Conservation (phyloP, 225 moss, liverwort and hornwort species). For the Marchantia paleacea region DNA sequence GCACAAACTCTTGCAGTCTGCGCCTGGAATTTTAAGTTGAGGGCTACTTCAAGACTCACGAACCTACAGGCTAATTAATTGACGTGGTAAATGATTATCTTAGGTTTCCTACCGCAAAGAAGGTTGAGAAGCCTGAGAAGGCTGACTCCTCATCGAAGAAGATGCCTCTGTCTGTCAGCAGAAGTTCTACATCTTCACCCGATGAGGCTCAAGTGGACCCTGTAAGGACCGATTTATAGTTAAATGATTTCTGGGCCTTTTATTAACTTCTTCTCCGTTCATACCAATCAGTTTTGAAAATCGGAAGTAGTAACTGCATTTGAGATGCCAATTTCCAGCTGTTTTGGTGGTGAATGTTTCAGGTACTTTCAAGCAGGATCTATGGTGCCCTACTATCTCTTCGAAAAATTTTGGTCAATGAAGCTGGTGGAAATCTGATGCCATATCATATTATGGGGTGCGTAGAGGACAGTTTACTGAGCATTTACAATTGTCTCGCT, state of each 20-base stretch:
- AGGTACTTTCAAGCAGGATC: constrained; percentile 65
- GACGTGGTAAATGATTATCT: not conserved
- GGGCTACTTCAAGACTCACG: not conserved
- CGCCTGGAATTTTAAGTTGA: not conserved
- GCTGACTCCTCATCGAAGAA: constrained; percentile 57
- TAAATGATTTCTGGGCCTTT: not conserved
- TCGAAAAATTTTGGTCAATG: constrained; percentile 68
- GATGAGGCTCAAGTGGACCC: constrained; percentile 66
- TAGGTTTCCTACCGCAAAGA: constrained; percentile 86
- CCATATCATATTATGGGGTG: constrained; percentile 95
- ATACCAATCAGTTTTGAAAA: no score
- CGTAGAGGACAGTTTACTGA: not conserved
- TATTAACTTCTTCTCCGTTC: no score
- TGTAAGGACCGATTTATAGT: constrained; percentile 30
- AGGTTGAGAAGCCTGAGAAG: constrained; percentile 60
- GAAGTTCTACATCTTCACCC: constrained; percentile 18
- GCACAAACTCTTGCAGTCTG: not conserved
- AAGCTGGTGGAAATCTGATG: constrained; percentile 82
- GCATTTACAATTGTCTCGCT: not conserved
- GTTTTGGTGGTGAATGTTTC: constrained; percentile 25
- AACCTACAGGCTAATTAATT: not conserved
- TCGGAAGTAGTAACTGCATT: no score
- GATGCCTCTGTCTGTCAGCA: constrained; percentile 46
- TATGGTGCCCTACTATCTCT: constrained; percentile 68
- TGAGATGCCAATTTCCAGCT: not conserved